Base-by-base conservation (phyloP, 306 rosid genomes). In the Lathyrus aphaca region DNA sequence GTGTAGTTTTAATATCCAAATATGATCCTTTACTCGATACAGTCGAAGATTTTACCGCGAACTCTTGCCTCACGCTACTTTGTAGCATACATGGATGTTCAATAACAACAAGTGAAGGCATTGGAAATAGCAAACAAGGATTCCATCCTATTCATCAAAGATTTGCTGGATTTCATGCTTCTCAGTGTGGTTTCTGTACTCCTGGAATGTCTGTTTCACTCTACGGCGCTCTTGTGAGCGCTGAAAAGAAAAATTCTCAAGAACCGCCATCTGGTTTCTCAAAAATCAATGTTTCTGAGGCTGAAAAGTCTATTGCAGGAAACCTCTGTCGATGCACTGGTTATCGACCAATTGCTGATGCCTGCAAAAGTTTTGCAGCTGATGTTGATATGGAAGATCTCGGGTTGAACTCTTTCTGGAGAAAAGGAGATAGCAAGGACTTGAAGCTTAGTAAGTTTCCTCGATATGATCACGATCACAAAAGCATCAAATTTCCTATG, bases 311-410 rank as follows among this genome's bases (percentile, higher is more conserved):
- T 60, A 64, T 88, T 72, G 73, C 91, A n/a, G 97, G 98, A 11
- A 88, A 93, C 77, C 98, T 93, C 60, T 93, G 98, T 68, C 93
- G 97, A 32, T 93, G 98, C 79, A 93, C 98, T 1, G 98, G 98
- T 5, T 93, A 93, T 57, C 87, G 97, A 30, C 64, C 98, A 1
- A 86, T 93, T 44, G 97, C 90, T 35, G 98, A 90, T 83, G 98
- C 82, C 74, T 90, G 96, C 75, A 93, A 93, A 86, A 93, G 98
- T 73, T 90, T 93, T 70, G 86, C 98, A 4, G 79, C 83, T 51
- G 86, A 88, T 72, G 89, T 85, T 72, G 98, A 93, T 65, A 84
- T 93, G 50, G 98, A 93, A 79, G 96, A 93, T 81, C 81, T 93
- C 81, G 98, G 98, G 50, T 48, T 83, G 54, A 93, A 93, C 82